phyloP scores from a whole-genome alignment of 2,329 filamentous ascomycete genomes.

The Neurospora sp. region DNA sequence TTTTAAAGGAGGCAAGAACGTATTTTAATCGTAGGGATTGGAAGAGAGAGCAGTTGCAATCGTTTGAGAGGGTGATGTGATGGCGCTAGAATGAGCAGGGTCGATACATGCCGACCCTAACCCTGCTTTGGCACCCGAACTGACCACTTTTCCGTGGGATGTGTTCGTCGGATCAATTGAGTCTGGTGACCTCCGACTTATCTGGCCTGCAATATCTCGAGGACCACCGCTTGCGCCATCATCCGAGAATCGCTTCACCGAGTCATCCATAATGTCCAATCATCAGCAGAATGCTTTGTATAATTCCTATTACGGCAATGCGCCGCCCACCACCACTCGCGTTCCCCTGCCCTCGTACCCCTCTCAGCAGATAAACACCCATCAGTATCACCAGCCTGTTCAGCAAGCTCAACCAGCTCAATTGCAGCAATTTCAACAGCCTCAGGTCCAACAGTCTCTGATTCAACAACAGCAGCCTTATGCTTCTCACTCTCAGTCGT shows the following conservation, averaged over 20 bases:
- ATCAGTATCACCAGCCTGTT: neutral
- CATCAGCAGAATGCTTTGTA: neutral
- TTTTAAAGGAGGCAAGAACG: too few relatives aligned
- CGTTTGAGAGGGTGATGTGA: neutral
- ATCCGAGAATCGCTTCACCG: neutral
- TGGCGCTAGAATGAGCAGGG: neutral
- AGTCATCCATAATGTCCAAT: neutral
- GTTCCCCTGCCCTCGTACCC: neutral
- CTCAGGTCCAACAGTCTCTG: neutral
- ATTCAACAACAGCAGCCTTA: neutral
- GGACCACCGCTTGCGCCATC: neutral
- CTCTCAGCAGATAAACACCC: neutral
- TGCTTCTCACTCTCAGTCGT: neutral
- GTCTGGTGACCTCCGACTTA: neutral
- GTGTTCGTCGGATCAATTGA: neutral
- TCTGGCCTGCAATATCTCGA: neutral
- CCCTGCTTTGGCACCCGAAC: accelerated
- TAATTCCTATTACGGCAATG: neutral
- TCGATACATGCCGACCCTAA: neutral
- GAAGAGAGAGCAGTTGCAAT: neutral
- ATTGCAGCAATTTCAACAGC: neutral
- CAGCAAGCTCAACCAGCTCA: neutral
- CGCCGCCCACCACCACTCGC: neutral
- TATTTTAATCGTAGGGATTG: too few relatives aligned
- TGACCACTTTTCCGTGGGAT: neutral